Percentiles rank a stretch among this genome's conserved stretches.
phyloP scores from a whole-genome alignment of 2,329 filamentous ascomycete species.

The Metarhizium brunneum region DNA sequence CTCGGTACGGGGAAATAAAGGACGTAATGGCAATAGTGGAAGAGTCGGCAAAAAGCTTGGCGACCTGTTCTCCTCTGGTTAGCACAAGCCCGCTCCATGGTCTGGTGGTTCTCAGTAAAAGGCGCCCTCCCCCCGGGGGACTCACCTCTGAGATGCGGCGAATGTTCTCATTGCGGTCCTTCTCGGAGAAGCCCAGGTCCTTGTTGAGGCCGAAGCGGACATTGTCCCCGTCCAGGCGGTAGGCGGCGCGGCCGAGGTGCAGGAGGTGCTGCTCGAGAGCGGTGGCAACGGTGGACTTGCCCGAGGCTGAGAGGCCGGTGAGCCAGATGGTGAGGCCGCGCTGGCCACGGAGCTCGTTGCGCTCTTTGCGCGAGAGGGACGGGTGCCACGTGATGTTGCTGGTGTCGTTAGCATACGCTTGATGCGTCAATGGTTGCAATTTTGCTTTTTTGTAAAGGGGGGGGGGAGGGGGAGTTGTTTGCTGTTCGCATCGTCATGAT shows the following conservation, averaged over 20 bases:
- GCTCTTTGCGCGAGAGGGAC: slow-evolving; percentile 69
- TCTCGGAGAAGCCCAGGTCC: slow-evolving; percentile 88
- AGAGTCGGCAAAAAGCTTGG: slow-evolving; percentile 91
- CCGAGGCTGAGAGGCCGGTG: slow-evolving; percentile 89
- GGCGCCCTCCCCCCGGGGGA: not conserved
- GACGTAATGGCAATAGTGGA: slow-evolving; percentile 83
- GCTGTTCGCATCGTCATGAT: too few species aligned
- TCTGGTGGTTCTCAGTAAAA: too few species aligned
- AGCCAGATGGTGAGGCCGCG: slow-evolving; percentile 95
- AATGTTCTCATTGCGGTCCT: slow-evolving; percentile 96
- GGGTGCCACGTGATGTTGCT: slow-evolving; percentile 91
- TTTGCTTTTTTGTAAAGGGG: too few species aligned
- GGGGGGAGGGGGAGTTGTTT: too few species aligned
- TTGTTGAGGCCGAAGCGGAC: slow-evolving; percentile 97
- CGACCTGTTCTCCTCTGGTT: slow-evolving; percentile 46
- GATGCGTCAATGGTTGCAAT: too few species aligned
- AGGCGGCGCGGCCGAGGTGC: slow-evolving; percentile 71
- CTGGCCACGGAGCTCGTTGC: slow-evolving; percentile 67
- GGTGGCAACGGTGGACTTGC: slow-evolving; percentile 94
- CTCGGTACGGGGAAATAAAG: slow-evolving; percentile 92
- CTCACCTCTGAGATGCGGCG: slow-evolving; percentile 77
- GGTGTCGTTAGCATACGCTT: slow-evolving; percentile 4
- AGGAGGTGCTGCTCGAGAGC: slow-evolving; percentile 96
- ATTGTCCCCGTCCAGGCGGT: slow-evolving; percentile 96
- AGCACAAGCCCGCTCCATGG: too few species aligned